A percentile compares a stretch with the other conserved stretches of the same genome.
Evolutionary conservation across 805 yeast species (phyloP).

Genomic region (Yarrowia porcina): DNA sequence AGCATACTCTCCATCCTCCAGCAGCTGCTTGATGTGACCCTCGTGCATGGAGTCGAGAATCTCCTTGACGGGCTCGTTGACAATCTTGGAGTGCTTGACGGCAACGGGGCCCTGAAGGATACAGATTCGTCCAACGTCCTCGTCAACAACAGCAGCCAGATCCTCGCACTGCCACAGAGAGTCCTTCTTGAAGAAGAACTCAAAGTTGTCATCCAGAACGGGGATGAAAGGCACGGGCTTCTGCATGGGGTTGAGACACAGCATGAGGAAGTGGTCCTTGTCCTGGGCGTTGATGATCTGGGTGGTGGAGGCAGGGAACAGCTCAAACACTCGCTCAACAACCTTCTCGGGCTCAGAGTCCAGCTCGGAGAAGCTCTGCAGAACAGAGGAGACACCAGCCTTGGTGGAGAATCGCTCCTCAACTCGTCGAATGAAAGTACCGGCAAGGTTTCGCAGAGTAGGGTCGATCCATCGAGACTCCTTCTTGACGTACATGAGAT

Average conservation of each 20-base stretch:
- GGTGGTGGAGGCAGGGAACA: slow-evolving; percentile 68
- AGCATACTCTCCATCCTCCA: slow-evolving; percentile 61
- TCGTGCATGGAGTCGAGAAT: slow-evolving; percentile 86
- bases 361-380: slow-evolving; percentile 70
- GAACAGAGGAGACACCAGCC: slow-evolving; percentile 50
- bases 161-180: slow-evolving; percentile 99
- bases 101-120: slow-evolving; percentile 98
- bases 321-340: slow-evolving; percentile 56
- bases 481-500: slow-evolving; percentile 77
- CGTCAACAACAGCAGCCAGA: slow-evolving; percentile 90
- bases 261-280: slow-evolving; percentile 82
- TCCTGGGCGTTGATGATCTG: slow-evolving; percentile 95
- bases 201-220: slow-evolving; percentile 87
- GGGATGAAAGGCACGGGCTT: slow-evolving; percentile 99
- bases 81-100: slow-evolving; percentile 81
- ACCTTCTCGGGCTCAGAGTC: slow-evolving; percentile 58
- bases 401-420: slow-evolving; percentile 88
- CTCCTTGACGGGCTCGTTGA: slow-evolving; percentile 88
- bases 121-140: slow-evolving; percentile 98
- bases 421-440: slow-evolving; percentile 83
- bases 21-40: slow-evolving; percentile 72
- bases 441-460: slow-evolving; percentile 80
- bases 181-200: slow-evolving; percentile 96
- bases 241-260: slow-evolving; percentile 78
- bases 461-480: slow-evolving; percentile 84